Percentiles rank a stretch among this genome's conserved stretches.
phyloP scores from a whole-genome alignment of 768 basidiomycete species.

The Tremella mesenterica region DNA sequence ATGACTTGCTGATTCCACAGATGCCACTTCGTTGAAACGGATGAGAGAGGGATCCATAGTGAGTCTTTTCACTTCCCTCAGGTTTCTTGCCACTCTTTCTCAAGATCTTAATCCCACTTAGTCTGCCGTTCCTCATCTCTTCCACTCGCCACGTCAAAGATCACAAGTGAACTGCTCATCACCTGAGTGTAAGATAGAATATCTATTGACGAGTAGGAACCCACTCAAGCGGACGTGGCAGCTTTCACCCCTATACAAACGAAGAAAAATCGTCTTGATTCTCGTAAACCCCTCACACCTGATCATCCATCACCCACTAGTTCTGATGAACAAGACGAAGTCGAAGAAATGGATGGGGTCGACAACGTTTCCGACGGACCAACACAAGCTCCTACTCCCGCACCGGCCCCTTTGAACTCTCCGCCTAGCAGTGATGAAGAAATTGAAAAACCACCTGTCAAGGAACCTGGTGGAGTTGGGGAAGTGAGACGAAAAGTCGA shows the following conservation, averaged over 20 bases:
- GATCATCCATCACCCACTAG: background rate
- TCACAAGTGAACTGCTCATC: no score
- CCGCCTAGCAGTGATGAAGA: background rate
- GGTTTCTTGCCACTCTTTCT: no score
- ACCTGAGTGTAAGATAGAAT: no score
- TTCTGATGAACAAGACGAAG: background rate
- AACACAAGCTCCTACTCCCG: background rate
- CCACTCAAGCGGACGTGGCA: conserved; percentile 13
- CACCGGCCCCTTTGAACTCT: background rate
- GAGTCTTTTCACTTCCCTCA: no score
- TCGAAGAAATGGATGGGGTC: background rate
- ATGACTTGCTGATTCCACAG: no score
- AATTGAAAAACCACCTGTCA: background rate
- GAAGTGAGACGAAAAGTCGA: conserved; percentile 38
- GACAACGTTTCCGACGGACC: background rate
- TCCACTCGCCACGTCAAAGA: no score
- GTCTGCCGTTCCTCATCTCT: no score
- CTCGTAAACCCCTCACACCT: background rate
- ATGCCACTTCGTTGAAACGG: conserved; percentile 26
- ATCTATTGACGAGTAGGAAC: conserved; percentile 21
- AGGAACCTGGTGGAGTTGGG: conserved; percentile 27
- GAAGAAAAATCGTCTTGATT: conserved; percentile 35
- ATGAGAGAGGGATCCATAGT: conserved; percentile 31
- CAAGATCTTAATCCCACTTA: no score
- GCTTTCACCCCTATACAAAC: conserved; percentile 10